Evolutionary conservation across 139 green algal genomes (phyloP).

Genomic region (Micractinium sp.): DNA sequence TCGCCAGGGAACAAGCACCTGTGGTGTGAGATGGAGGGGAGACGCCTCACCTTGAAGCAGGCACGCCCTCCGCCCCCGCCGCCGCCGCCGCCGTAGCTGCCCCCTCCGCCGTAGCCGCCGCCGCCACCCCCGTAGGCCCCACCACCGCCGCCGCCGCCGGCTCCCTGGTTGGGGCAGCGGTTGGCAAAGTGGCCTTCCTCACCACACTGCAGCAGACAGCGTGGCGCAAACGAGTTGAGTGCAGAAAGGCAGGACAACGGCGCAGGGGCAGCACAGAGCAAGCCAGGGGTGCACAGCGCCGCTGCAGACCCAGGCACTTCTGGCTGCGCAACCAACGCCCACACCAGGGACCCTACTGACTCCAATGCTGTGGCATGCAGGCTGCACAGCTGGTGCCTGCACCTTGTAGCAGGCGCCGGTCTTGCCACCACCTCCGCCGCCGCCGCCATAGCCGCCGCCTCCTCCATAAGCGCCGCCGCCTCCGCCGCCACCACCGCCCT

Average conservation of each 20-base stretch:
- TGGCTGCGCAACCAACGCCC: too few species aligned
- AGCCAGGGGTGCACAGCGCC: neutral
- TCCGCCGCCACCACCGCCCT: neutral
- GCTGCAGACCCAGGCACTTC: too few species aligned
- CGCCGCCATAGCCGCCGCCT: neutral
- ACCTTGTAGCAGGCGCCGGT: too few species aligned
- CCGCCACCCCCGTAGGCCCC: neutral
- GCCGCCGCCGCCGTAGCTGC: neutral
- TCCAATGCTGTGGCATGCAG: too few species aligned
- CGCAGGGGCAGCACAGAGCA: too few species aligned
- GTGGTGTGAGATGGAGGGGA: too few species aligned
- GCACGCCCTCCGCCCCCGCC: neutral
- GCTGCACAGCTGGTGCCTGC: neutral
- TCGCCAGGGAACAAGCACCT: too few species aligned
- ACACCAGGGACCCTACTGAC: too few species aligned
- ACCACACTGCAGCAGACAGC: neutral
- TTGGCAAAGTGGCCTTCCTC: slow-evolving; percentile 14
- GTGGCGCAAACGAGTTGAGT: too few species aligned
- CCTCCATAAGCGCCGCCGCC: neutral
- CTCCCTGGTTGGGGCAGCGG: slow-evolving; percentile 29
- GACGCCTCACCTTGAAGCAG: slow-evolving; percentile 25
- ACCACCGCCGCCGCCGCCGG: neutral
- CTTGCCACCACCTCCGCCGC: neutral
- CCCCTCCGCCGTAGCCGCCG: neutral
- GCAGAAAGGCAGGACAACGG: too few species aligned